Conservation (phyloP, 305 asterid genomes). For the Rubia balearica region DNA sequence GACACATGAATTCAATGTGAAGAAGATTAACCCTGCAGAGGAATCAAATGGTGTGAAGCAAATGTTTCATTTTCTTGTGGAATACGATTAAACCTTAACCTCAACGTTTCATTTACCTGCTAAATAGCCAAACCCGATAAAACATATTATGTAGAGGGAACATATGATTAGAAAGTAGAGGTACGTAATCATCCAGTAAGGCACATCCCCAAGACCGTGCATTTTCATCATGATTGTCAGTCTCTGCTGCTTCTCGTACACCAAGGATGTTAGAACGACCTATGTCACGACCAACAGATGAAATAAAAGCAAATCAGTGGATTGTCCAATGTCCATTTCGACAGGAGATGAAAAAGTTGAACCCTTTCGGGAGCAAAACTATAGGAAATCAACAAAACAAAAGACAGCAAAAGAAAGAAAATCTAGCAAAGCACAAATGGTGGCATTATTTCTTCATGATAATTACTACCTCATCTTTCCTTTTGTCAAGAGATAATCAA, state of each 20-base stretch:
- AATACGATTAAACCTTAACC: not conserved
- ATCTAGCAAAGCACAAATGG: not conserved
- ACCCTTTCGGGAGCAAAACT: not conserved
- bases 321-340: not conserved
- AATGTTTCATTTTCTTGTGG: not conserved
- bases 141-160: slow-evolving; percentile 23
- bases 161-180: slow-evolving; percentile 25
- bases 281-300: slow-evolving; percentile 1
- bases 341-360: not conserved
- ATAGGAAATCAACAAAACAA: not conserved
- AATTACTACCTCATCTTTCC: not conserved
- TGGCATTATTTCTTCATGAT: not conserved
- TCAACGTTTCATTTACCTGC: slow-evolving; percentile 17
- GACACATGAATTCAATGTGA: slow-evolving; percentile 27
- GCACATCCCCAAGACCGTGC: slow-evolving; percentile 33
- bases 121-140: slow-evolving; percentile 25
- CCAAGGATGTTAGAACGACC: slow-evolving; percentile 29
- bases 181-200: slow-evolving; percentile 29
- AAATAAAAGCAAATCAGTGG: not conserved
- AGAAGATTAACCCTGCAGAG: slow-evolving; percentile 23
- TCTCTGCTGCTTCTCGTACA: slow-evolving; percentile 32
- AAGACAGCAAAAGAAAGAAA: not conserved
- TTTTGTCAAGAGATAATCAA: not conserved
- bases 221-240: slow-evolving; percentile 34
- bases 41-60: slow-evolving; percentile 12